Base-by-base conservation (phyloP, 2,329 filamentous ascomycete genomes). In the Talaromyces sp. region DNA sequence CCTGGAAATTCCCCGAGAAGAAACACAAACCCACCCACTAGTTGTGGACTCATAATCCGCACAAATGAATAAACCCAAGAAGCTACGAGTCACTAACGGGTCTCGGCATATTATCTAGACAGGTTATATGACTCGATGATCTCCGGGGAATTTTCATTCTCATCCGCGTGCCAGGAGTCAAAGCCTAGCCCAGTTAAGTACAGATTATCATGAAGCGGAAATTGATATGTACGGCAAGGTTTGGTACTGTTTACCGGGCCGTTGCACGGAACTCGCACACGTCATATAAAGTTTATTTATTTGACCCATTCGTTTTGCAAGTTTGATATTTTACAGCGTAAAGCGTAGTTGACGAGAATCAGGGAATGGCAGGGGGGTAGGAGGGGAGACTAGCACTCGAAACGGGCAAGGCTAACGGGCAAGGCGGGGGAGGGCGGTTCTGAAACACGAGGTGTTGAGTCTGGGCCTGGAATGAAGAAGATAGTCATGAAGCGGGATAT, bases 301-400 rank as follows among this genome's bases (percentile, higher is more conserved):
- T 27, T 40, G 10, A 17, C 10, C 16, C 10, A 16, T 35, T 35
- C 14, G 4, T 35, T 16, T 7, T 35, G 6, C 14, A 4, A 16
- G 32, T 35, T 35, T 35, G 13, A 32, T n/a, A 32, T 13, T 7
- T n/a, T n/a, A n/a, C n/a, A n/a, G n/a, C 32, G 4, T 4, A 35
- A 13, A 16, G 32, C 4, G 32, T 35, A 35, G 4, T 35, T 16
- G 7, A 30, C n/a, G 14, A 36, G 14, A 14, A 35, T 27, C 13
- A 36, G 30, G 30, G 43, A 30, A 24, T 46, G 43, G 35, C 32
- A 46, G 43, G 43, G 43, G 43, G 30, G n/a, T 29, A 27, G 4
- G 8, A 27, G 30, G 9, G 14, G 20, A 8, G 17, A 19, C 27
- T 36, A 46, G 13, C 13, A 24, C 33, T 35, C 19, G 19, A 24